Conservation (phyloP, 2,329 filamentous ascomycete genomes). For the Zymoseptoria crescenta region DNA sequence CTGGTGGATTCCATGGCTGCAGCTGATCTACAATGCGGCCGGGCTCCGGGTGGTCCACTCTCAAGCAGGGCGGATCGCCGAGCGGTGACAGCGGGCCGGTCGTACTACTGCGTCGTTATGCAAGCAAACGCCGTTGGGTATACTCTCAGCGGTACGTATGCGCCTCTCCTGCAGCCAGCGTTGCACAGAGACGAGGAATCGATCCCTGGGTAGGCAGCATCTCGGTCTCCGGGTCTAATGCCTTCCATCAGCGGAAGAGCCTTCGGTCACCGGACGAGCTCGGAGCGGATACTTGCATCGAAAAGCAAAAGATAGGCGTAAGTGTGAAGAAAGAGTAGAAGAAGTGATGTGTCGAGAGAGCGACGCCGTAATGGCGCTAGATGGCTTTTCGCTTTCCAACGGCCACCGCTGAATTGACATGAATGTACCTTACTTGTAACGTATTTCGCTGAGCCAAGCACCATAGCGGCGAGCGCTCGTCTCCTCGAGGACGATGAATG, state of each 20-base stretch:
- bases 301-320: neutral
- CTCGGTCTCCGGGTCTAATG: neutral
- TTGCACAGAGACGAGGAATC: neutral
- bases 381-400: neutral
- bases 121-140: neutral
- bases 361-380: neutral
- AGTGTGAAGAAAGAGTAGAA: neutral
- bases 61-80: neutral
- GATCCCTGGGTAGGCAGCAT: neutral
- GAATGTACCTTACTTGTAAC: neutral
- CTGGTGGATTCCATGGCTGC: neutral
- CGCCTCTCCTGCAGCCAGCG: neutral
- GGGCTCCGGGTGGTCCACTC: neutral
- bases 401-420: neutral
- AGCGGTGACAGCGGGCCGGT: neutral
- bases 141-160: neutral
- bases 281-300: neutral
- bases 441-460: neutral
- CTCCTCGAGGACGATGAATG: neutral
- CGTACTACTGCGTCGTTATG: neutral
- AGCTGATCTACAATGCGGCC: neutral
- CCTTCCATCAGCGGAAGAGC: neutral
- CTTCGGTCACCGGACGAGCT: neutral
- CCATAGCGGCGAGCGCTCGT: neutral
- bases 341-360: neutral